Evolutionary conservation across 2,329 filamentous ascomycete species (phyloP), one percentile per base, ranked within the genome.

Genomic region (Bipolaris victoriae): DNA sequence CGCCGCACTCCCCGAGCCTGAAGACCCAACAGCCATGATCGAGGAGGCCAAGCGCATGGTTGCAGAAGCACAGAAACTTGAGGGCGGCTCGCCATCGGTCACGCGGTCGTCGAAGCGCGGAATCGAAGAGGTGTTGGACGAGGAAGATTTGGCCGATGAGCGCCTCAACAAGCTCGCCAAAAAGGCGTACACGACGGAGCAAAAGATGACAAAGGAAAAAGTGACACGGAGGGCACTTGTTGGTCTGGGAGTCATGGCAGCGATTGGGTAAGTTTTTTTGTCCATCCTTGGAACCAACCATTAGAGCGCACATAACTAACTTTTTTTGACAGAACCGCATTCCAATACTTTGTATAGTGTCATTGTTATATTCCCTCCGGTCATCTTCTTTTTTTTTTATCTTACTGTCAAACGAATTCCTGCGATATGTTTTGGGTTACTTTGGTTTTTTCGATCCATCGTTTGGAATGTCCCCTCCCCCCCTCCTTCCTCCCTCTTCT

Each of bases 21-120:
- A 92, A 62, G 90, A 95, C 68, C 88, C 92, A 1, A 84, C 90
- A 55, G 85, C 88, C 53, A 92, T 97, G 89, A 89, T 98, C 57
- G 88, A 88, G 26, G 88, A 91, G 69, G 95, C 95, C 31, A 92
- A 89, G 79, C 86, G 88, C 65, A 97, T 97, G 91, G 93, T 97
- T 5, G 85, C 90, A 61, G 87, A 87, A 63, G 88, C 88, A 31
- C 82, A 88, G 58, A 84, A 83, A 55, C 78, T 81, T 9, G 78
- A 81, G 16, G 73, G 71, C n/a, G 69, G 53, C 15, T 61, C 66
- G 20, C 58, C 63, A 24, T 55, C 57, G 26, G 65, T 65, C 24
- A 48, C 52, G 3, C 63, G 64, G 55, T 60, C 63, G 6, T 62
- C 66, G 29, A 78, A 78, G 72, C 75, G 76, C 60, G 77, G 77